A percentile compares a stretch with the other conserved stretches of the same genome.
Evolutionary conservation across 441 rosid species (phyloP).

Genomic region (Erodium moschatum): DNA sequence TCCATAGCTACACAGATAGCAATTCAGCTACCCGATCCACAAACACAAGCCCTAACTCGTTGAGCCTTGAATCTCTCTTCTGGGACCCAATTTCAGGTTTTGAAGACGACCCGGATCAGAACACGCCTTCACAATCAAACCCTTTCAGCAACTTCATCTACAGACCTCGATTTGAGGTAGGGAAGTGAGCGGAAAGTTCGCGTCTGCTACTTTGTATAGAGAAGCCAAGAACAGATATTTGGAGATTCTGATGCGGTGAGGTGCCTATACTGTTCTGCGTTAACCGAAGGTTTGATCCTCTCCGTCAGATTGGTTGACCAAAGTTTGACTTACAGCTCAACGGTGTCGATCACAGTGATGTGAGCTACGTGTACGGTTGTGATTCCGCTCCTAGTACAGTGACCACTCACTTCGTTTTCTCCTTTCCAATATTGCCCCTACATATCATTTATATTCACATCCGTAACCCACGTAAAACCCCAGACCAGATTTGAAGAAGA

Average conservation of each 20-base stretch:
- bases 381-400: not conserved
- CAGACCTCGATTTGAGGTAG: not conserved
- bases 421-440: not conserved
- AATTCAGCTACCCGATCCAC: not conserved
- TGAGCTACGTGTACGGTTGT: too few species aligned
- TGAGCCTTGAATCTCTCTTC: not conserved
- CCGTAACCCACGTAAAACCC: not conserved
- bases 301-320: not conserved
- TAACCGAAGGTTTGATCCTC: not conserved
- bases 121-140: not conserved
- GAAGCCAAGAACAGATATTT: not conserved
- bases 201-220: not conserved
- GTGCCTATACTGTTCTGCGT: not conserved
- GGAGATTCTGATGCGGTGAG: not conserved
- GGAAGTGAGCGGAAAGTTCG: not conserved
- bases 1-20: constrained; percentile 46
- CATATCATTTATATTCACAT: not conserved
- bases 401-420: not conserved
- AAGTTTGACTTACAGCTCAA: not conserved
- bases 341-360: not conserved
- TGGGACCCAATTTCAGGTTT: not conserved
- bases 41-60: constrained; percentile 13
- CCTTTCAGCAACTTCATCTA: not conserved
- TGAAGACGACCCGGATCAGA: constrained; percentile 18
- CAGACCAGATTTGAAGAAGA: constrained; percentile 4